Conservation (phyloP, 495 filamentous ascomycete species). For the Choiromyces venosus region DNA sequence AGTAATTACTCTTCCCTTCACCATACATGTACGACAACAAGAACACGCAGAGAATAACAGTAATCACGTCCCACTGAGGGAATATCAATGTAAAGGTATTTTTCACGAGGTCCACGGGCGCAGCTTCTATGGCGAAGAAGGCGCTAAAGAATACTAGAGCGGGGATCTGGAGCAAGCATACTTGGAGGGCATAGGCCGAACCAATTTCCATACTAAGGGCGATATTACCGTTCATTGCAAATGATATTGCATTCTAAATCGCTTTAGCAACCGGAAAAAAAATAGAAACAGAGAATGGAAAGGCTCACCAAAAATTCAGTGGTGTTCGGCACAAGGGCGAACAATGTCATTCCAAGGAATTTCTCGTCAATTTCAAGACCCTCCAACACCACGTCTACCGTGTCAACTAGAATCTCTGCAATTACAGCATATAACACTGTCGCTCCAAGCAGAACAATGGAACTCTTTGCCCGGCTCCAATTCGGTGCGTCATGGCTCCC, state of each 20-base stretch:
- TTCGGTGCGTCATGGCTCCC: conserved; percentile 97
- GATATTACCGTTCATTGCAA: conserved; percentile 99
- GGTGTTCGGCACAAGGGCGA: conserved; percentile 94
- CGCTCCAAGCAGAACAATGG: conserved; percentile 80
- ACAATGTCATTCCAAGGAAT: conserved; percentile 94
- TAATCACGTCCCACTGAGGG: conserved; percentile 98
- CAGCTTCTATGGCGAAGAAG: conserved; percentile 50
- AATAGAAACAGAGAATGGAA: conserved; percentile 4
- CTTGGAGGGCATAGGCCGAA: conserved; percentile 93
- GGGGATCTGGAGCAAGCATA: conserved; percentile 94
- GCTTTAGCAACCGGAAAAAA: conserved; percentile 42
- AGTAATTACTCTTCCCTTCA: conserved; percentile 93
- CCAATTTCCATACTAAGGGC: conserved; percentile 98
- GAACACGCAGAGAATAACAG: conserved; percentile 96
- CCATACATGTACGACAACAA: conserved; percentile 95
- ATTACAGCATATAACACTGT: conserved; percentile 92
- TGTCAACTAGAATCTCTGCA: conserved; percentile 93
- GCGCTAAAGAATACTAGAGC: conserved; percentile 89
- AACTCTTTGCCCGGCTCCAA: conserved; percentile 87
- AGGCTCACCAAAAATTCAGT: conserved; percentile 86
- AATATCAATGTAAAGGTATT: conserved; percentile 94
- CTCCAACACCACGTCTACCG: conserved; percentile 87
- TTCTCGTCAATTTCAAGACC: conserved; percentile 93
- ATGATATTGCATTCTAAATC: conserved; percentile 88
- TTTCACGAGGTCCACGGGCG: conserved; percentile 55